Percentiles rank a stretch among this genome's conserved stretches.
Evolutionary conservation across 768 basidiomycete genomes (phyloP).

Genomic region (Auriscalpium vulgare): DNA sequence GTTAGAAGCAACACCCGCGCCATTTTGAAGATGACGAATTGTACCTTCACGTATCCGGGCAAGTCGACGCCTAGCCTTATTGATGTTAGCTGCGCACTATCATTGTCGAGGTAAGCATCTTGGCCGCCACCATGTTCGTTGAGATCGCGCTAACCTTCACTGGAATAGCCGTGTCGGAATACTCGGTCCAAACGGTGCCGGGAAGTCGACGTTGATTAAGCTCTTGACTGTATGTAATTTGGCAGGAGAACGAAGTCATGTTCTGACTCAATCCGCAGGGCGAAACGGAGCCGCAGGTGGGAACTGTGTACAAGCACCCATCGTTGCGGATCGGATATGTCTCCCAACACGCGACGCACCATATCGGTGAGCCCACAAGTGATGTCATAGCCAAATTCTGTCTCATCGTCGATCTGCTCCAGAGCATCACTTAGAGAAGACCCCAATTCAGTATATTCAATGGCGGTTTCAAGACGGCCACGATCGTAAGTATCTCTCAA

Average conservation of each 20-base stretch:
- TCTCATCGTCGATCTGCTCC: slow-evolving; percentile 8
- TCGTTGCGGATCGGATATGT: slow-evolving; percentile 92
- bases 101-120: slow-evolving; percentile 69
- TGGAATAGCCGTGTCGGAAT: slow-evolving; percentile 76
- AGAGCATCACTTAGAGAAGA: slow-evolving; percentile 94
- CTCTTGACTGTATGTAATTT: slow-evolving; percentile 61
- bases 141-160: slow-evolving; percentile 9
- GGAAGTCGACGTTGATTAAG: slow-evolving; percentile 94
- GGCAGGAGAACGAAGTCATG: background rate
- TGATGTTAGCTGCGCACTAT: slow-evolving; percentile 87
- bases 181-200: slow-evolving; percentile 89
- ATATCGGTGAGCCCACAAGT: slow-evolving; percentile 52
- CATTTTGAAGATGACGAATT: slow-evolving; percentile 85
- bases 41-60: slow-evolving; percentile 93
- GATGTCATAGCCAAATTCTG: background rate
- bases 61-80: slow-evolving; percentile 68
- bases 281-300: slow-evolving; percentile 86
- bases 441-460: slow-evolving; percentile 93
- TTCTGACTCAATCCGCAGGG: slow-evolving; percentile 41
- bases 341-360: slow-evolving; percentile 96
- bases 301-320: slow-evolving; percentile 90
- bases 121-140: slow-evolving; percentile 1
- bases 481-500: slow-evolving; percentile 61
- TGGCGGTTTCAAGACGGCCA: slow-evolving; percentile 99
- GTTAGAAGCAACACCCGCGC: slow-evolving; percentile 94